Evolutionary conservation across 129 eudicot genomes (phyloP).

Genomic region (Saussurea involucrata): DNA sequence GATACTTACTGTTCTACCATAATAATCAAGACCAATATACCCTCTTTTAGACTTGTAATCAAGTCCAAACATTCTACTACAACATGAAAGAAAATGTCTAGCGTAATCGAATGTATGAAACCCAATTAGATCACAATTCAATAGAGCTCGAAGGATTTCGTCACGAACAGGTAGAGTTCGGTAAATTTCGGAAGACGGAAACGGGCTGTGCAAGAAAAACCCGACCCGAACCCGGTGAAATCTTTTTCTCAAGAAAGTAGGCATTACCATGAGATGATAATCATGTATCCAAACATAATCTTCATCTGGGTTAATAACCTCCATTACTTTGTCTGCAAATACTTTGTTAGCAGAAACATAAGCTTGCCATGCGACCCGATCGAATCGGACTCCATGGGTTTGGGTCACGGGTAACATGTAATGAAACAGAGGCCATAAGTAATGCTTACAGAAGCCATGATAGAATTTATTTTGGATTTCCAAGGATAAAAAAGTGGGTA

Average conservation of each 20-base stretch:
- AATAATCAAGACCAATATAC: slow-evolving; percentile 80
- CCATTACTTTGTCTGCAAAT: slow-evolving; percentile 76
- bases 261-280: slow-evolving; percentile 85
- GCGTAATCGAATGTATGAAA: slow-evolving; percentile 97
- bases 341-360: slow-evolving; percentile 76
- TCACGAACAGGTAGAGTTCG: slow-evolving; percentile 79
- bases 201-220: slow-evolving; percentile 80
- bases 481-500: slow-evolving; percentile 65
- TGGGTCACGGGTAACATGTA: slow-evolving; percentile 68
- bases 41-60: slow-evolving; percentile 88
- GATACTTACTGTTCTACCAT: slow-evolving; percentile 82
- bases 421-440: slow-evolving; percentile 95
- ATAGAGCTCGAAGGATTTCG: slow-evolving; percentile 62
- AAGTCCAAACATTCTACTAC: slow-evolving; percentile 89
- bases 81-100: slow-evolving; percentile 83
- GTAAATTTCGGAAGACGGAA: slow-evolving; percentile 79
- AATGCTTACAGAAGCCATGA: slow-evolving; percentile 95
- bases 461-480: slow-evolving; percentile 63
- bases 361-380: slow-evolving; percentile 64
- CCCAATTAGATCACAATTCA: slow-evolving; percentile 91
- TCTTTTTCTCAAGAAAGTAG: slow-evolving; percentile 74
- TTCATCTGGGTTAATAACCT: slow-evolving; percentile 78
- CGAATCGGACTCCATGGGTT: slow-evolving; percentile 56
- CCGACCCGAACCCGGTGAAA: slow-evolving; percentile 66
- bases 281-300: slow-evolving; percentile 95